These are phyloP conservation scores for Backusella morwellensis DNA, from an alignment of 192 early-diverging fungal species.

Conservation along the genomic window DNA sequence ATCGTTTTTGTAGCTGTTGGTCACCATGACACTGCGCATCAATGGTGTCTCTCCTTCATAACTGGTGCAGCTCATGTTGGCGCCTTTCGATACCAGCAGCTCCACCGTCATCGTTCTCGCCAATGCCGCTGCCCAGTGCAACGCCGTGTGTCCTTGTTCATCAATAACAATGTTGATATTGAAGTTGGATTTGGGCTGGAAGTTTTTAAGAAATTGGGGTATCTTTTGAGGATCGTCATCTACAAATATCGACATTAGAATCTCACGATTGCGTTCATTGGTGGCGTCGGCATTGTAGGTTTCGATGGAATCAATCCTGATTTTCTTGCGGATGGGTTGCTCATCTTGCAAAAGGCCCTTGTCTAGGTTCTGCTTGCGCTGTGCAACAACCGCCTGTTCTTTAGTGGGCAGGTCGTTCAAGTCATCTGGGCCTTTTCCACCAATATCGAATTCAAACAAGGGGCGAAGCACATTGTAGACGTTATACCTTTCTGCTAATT, in stretches of 20 bases:
- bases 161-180: slow-evolving; percentile 88
- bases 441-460: slow-evolving; percentile 73
- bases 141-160: slow-evolving; percentile 88
- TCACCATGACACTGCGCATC: slow-evolving; percentile 83
- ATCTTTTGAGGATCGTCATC: slow-evolving; percentile 67
- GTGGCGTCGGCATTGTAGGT: slow-evolving; percentile 17
- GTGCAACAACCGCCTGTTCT: slow-evolving; percentile 21
- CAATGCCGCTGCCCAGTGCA: slow-evolving; percentile 96
- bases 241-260: slow-evolving; percentile 86
- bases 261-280: slow-evolving; percentile 64
- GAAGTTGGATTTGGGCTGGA: slow-evolving; percentile 47
- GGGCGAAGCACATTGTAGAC: slow-evolving; percentile 72
- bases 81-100: slow-evolving; percentile 74
- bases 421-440: neutral
- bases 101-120: slow-evolving; percentile 73
- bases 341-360: neutral
- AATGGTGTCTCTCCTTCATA: slow-evolving; percentile 84
- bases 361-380: neutral
- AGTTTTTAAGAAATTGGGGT: slow-evolving; percentile 42
- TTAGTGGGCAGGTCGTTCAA: slow-evolving; percentile 22
- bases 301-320: neutral
- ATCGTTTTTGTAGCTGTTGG: slow-evolving; percentile 77
- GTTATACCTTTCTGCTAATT: slow-evolving; percentile 77
- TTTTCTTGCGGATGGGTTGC: slow-evolving; percentile 13
- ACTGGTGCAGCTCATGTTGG: slow-evolving; percentile 67